Evolutionary conservation across 768 basidiomycete species (phyloP).

Genomic region (Gloeopeniophorella convolvens): DNA sequence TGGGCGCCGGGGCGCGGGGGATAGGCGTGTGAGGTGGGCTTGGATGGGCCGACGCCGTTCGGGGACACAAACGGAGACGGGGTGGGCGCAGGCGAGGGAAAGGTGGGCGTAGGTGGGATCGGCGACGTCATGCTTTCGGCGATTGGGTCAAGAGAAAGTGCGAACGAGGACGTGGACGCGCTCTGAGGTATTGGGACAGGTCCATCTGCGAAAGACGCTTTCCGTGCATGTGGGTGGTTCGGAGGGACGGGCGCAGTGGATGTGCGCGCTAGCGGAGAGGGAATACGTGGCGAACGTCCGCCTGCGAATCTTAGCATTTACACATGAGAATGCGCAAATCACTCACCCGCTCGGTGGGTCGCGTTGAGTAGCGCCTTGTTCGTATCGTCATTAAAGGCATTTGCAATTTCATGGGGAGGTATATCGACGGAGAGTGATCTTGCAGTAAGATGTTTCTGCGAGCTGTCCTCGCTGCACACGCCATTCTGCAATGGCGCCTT

Average conservation of each 20-base stretch:
- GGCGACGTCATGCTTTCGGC: conserved; percentile 25
- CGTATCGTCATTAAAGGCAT: conserved; percentile 8
- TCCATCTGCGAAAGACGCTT: conserved; percentile 44
- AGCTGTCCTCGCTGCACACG: conserved; percentile 22
- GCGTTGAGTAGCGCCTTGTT: conserved; percentile 15
- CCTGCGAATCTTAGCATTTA: neutral
- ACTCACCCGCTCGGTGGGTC: conserved; percentile 2
- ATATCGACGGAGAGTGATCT: conserved; percentile 68
- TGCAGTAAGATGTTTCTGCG: conserved; percentile 14
- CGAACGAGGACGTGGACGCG: conserved; percentile 29
- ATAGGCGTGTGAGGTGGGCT: conserved; percentile 20
- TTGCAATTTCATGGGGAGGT: conserved; percentile 39
- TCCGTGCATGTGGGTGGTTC: conserved; percentile 73
- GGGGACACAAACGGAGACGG: conserved; percentile 21
- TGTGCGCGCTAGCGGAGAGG: conserved; percentile 44
- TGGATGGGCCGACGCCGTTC: neutral
- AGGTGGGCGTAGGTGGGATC: conserved; percentile 26
- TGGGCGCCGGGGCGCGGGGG: conserved; percentile 25
- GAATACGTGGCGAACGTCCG: conserved; percentile 10
- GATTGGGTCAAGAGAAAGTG: conserved; percentile 32
- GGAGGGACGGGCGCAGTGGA: conserved; percentile 35
- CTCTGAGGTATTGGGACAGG: conserved; percentile 22
- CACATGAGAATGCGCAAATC: neutral
- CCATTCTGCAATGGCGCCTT: conserved; percentile 23
- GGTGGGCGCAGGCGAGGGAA: conserved; percentile 26